Evolutionary conservation across 495 filamentous ascomycete genomes (phyloP).

Genomic region (Podospora pseudoanserina): DNA sequence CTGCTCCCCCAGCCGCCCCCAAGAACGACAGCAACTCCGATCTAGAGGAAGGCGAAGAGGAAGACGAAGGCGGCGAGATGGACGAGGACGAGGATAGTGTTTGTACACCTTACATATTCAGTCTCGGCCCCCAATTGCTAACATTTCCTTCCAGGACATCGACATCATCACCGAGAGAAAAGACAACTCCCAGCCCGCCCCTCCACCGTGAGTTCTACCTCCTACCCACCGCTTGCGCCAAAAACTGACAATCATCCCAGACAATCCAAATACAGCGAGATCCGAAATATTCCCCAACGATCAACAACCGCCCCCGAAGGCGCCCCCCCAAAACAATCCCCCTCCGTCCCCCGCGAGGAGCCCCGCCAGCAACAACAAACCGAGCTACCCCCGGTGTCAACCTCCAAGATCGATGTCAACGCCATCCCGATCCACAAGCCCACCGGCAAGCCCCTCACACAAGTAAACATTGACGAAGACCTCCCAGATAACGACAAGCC

Average conservation of each 20-base stretch:
- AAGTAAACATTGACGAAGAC: conserved; percentile 79
- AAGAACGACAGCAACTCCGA: conserved; percentile 42
- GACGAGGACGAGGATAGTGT: conserved; percentile 63
- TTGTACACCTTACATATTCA: conserved; percentile 18
- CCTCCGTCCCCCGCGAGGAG: conserved; percentile 48
- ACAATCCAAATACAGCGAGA: conserved; percentile 55
- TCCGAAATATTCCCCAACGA: conserved; percentile 65
- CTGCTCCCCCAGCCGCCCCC: conserved; percentile 13
- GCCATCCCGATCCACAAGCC: conserved; percentile 73
- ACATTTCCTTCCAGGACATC: conserved; percentile 61
- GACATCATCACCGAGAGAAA: conserved; percentile 90
- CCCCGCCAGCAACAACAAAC: conserved; percentile 21
- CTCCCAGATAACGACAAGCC: conserved; percentile 83
- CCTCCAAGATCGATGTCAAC: conserved; percentile 79
- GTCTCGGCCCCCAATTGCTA: conserved; percentile 19
- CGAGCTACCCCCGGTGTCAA: conserved; percentile 55
- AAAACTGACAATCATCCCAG: conserved; percentile 13
- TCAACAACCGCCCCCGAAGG: conserved; percentile 45
- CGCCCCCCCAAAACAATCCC: conserved; percentile 38
- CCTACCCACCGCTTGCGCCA: not conserved
- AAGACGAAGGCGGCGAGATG: conserved; percentile 70
- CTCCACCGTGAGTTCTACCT: conserved; percentile 53
- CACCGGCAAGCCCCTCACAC: conserved; percentile 74
- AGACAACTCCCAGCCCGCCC: conserved; percentile 68
- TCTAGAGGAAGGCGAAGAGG: conserved; percentile 57